phyloP scores from a whole-genome alignment of 139 green algal species.

The Tetratostichococcus sp. region DNA sequence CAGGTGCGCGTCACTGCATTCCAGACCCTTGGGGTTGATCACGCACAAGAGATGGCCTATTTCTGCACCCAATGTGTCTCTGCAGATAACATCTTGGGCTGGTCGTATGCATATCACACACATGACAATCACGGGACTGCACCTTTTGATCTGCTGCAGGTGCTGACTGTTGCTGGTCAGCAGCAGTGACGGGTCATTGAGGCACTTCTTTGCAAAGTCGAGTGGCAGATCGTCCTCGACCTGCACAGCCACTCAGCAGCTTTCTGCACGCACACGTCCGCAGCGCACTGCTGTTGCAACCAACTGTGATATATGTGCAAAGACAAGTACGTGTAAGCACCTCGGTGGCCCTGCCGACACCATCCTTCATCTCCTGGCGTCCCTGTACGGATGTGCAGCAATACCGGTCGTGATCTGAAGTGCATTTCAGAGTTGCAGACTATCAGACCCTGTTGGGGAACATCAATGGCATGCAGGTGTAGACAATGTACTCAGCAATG shows the following conservation, averaged over 20 bases:
- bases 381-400: not conserved
- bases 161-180: not conserved
- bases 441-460: no score
- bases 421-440: no score
- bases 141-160: not conserved
- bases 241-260: not conserved
- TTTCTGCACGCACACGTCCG: not conserved
- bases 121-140: not conserved
- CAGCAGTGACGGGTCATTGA: not conserved
- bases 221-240: not conserved
- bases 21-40: not conserved
- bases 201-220: not conserved
- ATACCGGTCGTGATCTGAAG: no score
- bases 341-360: not conserved
- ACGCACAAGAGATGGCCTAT: not conserved
- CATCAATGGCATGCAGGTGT: no score
- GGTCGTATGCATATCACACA: not conserved
- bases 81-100: not conserved
- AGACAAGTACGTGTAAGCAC: not conserved
- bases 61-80: no score
- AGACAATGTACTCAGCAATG: no score
- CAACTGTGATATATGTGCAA: not conserved
- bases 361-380: not conserved
- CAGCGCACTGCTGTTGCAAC: not conserved
- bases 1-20: not conserved